phyloP scores from a whole-genome alignment of 352 stramenopile species.

The Pythium aristosporum region DNA sequence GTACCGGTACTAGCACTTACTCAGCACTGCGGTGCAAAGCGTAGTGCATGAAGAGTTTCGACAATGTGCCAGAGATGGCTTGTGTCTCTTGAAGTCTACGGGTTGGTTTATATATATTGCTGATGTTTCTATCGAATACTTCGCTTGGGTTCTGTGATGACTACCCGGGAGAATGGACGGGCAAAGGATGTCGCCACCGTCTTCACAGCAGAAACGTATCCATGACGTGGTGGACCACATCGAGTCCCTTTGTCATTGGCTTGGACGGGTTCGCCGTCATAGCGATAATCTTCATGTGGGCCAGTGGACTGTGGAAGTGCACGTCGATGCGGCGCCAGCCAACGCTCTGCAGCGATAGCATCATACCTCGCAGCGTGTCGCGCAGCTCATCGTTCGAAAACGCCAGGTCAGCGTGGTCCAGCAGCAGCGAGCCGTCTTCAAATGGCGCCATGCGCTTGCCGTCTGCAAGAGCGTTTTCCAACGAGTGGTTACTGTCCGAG shows the following conservation, averaged over 20 bases:
- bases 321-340: constrained; percentile 75
- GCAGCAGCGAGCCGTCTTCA: constrained; percentile 47
- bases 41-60: too few species aligned
- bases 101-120: too few species aligned
- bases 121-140: too few species aligned
- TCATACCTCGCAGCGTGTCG: constrained; percentile 71
- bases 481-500: constrained; percentile 1
- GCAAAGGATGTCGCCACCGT: background rate
- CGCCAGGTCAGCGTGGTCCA: constrained; percentile 66
- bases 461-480: background rate
- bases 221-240: constrained; percentile 76
- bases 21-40: too few species aligned
- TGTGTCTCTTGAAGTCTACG: too few species aligned
- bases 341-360: constrained; percentile 71
- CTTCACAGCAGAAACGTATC: constrained; percentile 61
- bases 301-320: constrained; percentile 63
- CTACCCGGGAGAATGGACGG: background rate
- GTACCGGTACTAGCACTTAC: too few species aligned
- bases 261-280: constrained; percentile 64
- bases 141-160: background rate
- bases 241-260: constrained; percentile 55
- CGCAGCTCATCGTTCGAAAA: constrained; percentile 59
- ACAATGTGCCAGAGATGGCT: too few species aligned
- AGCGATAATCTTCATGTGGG: constrained; percentile 81
- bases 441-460: constrained; percentile 48